Conservation (phyloP, 148 eudicot species). For the Mesembryanthemum crystallinum region DNA sequence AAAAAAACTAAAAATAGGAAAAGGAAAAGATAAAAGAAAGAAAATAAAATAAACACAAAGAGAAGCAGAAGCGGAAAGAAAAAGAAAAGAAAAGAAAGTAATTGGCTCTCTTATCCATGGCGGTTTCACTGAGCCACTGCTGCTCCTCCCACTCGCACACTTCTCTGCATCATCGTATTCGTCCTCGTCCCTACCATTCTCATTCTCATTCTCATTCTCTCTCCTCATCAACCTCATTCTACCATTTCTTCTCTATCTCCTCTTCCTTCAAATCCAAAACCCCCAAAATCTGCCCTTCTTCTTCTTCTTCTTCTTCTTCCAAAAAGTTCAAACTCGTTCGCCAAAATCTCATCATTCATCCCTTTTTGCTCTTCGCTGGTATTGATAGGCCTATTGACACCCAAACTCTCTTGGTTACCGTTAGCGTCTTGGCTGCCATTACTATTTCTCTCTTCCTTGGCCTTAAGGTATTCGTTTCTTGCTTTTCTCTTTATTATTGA, state of each 20-base stretch:
- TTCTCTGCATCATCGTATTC: conserved; percentile 22
- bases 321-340: conserved; percentile 25
- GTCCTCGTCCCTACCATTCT: conserved; percentile 6
- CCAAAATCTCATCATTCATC: conserved; percentile 42
- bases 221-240: conserved; percentile 26
- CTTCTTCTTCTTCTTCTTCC: conserved; percentile 27
- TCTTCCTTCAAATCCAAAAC: conserved; percentile 23
- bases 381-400: conserved; percentile 64
- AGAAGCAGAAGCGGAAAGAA: neutral
- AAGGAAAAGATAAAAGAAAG: neutral
- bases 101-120: conserved; percentile 43
- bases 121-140: conserved; percentile 38
- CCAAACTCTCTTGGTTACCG: conserved; percentile 63
- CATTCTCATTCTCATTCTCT: conserved; percentile 18
- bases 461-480: conserved; percentile 88
- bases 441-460: conserved; percentile 81
- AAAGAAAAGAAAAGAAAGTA: neutral
- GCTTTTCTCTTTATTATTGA: neutral
- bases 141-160: conserved; percentile 29
- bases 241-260: conserved; percentile 6
- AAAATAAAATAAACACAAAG: neutral
- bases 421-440: conserved; percentile 78
- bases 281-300: conserved; percentile 17
- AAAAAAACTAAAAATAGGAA: neutral
- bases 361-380: conserved; percentile 49